Conservation (phyloP, 345 rosid species). For the Salix arbutifolia region DNA sequence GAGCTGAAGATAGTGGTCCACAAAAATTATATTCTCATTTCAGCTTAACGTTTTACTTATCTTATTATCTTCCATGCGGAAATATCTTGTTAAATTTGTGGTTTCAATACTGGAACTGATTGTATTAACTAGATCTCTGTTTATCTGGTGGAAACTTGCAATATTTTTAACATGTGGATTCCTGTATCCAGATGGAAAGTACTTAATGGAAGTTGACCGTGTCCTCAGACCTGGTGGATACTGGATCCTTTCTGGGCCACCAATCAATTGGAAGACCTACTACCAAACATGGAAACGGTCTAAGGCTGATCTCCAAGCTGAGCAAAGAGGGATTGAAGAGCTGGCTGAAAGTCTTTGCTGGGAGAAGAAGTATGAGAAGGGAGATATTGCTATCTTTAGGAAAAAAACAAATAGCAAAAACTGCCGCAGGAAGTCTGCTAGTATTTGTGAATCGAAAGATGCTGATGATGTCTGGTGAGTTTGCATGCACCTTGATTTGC, state of each 20-base stretch:
- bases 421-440: constrained; percentile 47
- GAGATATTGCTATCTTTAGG: constrained; percentile 77
- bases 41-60: background rate
- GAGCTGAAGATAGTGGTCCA: background rate
- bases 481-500: constrained; percentile 1
- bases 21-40: background rate
- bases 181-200: constrained; percentile 60
- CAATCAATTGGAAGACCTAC: constrained; percentile 90
- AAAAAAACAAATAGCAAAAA: constrained; percentile 62
- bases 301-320: constrained; percentile 69
- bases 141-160: constrained; percentile 13
- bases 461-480: constrained; percentile 78
- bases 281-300: constrained; percentile 86
- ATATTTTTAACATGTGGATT: constrained; percentile 17
- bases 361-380: constrained; percentile 99
- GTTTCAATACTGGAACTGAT: background rate
- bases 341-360: constrained; percentile 82
- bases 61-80: background rate
- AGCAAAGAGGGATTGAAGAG: constrained; percentile 78
- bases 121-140: background rate
- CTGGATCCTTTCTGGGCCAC: constrained; percentile 97
- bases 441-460: constrained; percentile 47
- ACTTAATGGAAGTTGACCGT: constrained; percentile 91
- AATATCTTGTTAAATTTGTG: background rate
- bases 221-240: constrained; percentile 97